A percentile compares a stretch with the other conserved stretches of the same genome.
Evolutionary conservation across 2,329 filamentous ascomycete species (phyloP).

Genomic region (Diplodia scrobiculata): DNA sequence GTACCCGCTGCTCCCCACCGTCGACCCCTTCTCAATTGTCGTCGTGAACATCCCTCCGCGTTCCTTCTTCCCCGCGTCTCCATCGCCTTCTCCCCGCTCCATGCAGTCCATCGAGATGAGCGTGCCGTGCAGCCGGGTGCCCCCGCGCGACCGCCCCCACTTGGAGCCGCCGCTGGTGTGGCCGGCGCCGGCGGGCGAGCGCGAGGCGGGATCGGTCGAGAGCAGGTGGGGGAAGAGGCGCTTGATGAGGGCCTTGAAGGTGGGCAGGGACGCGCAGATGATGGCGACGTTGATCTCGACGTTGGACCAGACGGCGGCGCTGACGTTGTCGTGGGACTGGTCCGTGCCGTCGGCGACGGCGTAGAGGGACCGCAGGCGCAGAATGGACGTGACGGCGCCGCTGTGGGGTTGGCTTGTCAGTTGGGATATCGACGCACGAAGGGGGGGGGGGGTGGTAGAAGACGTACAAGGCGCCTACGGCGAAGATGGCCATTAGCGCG

Average conservation of each 20-base stretch:
- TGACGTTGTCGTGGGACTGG: slow-evolving; percentile 40
- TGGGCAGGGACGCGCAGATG: slow-evolving; percentile 39
- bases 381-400: slow-evolving; percentile 39
- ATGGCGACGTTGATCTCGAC: slow-evolving; percentile 41
- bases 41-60: not conserved
- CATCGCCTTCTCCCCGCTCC: not conserved
- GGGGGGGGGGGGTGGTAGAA: not conserved
- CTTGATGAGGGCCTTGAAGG: slow-evolving; percentile 37
- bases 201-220: not conserved
- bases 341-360: slow-evolving; percentile 38
- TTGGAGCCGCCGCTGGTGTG: not conserved
- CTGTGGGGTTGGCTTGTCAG: no score
- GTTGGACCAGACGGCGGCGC: slow-evolving; percentile 38
- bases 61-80: not conserved
- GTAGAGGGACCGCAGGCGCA: slow-evolving; percentile 39
- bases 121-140: not conserved
- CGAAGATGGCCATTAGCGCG: slow-evolving; percentile 41
- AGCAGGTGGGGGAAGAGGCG: slow-evolving; percentile 20
- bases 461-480: slow-evolving; percentile 39
- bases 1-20: no score
- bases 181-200: not conserved
- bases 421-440: not conserved
- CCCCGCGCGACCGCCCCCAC: not conserved
- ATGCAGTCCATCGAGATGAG: slow-evolving; percentile 2
- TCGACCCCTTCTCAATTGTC: slow-evolving; percentile 5